Base-by-base conservation (phyloP, 768 basidiomycete genomes). In the Psilocybe sp. region DNA sequence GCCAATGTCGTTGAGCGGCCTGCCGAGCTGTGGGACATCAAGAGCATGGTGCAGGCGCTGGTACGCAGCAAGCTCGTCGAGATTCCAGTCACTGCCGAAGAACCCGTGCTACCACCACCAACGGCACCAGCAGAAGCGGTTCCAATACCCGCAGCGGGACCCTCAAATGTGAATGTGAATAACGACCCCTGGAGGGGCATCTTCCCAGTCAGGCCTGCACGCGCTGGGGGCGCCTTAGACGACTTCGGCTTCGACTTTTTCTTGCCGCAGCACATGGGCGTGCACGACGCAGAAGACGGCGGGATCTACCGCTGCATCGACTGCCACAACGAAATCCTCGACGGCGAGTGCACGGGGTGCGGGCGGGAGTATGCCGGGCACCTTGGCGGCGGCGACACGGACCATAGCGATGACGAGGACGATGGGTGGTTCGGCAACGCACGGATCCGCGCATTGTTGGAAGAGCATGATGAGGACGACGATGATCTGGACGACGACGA, bases 321-420 rank as follows among this genome's bases (percentile, higher is more conserved):
- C 38, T 92, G 89, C 55, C 77, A 83, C 74, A 82, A 91, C 59
- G 90, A 92, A 67, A 86, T 92, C 52, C 81, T 77, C 78, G 81
- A 74, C 52, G 86, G 85, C 1, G 61, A 74, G 16, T 92, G 90
- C 60, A 75, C 81, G 4, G 59, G 60, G 10, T 92, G 90, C 56
- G 71, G 77, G 23, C 75, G 87, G 32, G 64, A 63, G 15, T 89
- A 89, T 58, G 71, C 69, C 3, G 85, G 80, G 1, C 85, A 86
- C 42, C 64, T 58, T 11, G 60, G 60, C 5, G 69, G 60, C 5
- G 63, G 71, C 16, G 71, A 69, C 23, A 74, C 71, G 8, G 74
- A 71, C 10, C 73, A 74, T 14, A 70, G 72, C 15, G 58, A 49
- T 11, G 57, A 46, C 28, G 49, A 43, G 3, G 53, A 53, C 6